Conservation (phyloP, 148 eudicot genomes). For the Amaranthus hypochondriacus region DNA sequence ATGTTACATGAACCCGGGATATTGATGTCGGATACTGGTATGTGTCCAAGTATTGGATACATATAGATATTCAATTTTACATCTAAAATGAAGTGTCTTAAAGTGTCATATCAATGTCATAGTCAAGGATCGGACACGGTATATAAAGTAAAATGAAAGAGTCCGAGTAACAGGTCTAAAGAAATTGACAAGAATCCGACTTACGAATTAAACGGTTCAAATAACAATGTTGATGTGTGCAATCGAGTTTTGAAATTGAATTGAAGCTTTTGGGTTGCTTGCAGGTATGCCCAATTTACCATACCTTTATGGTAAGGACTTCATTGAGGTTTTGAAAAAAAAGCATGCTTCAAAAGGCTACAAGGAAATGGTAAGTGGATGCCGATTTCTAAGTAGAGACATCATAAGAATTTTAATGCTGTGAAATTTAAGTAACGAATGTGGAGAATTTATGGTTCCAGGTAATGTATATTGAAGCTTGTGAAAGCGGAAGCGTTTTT, state of each 20-base stretch:
- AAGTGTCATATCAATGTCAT: no score
- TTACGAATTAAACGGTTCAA: no score
- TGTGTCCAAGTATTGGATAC: no score
- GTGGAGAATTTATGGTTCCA: constrained; percentile 5
- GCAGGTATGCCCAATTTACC: constrained; percentile 41
- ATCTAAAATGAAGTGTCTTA: no score
- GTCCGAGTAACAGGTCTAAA: no score
- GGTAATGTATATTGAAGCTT: constrained; percentile 45
- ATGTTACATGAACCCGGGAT: no score
- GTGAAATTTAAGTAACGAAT: background rate
- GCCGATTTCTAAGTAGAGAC: background rate
- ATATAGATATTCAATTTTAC: background rate
- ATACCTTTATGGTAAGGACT: constrained; percentile 34
- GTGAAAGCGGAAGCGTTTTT: constrained; percentile 50
- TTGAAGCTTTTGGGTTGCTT: background rate
- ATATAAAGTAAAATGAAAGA: no score
- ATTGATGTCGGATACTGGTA: no score
- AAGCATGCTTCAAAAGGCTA: constrained; percentile 36
- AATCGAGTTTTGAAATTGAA: background rate
- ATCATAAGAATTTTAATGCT: background rate
- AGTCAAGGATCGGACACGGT: no score
- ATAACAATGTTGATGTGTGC: background rate
- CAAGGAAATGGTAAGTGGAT: constrained; percentile 39
- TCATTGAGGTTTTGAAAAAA: constrained; percentile 36
- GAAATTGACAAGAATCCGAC: no score